Base-by-base conservation (phyloP, 2,329 filamentous ascomycete species). In the Dactylellina cionopaga region DNA sequence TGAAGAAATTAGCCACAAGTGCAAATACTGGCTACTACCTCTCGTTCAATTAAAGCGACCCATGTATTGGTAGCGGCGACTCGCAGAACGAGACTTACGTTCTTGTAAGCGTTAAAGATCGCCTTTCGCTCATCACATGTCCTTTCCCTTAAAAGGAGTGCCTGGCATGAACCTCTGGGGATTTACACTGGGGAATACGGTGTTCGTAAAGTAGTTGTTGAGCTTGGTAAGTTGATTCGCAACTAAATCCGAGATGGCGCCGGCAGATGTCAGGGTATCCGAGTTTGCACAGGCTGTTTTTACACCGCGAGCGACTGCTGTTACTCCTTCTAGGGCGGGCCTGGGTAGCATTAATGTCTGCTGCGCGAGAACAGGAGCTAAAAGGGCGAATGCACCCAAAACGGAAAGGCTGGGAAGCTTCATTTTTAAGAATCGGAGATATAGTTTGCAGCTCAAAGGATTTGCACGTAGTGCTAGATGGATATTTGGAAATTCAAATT, bases 151-250 rank as follows among this genome's bases (percentile, higher is more conserved):
- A 60, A 7, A 9, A 24, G 31, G 41, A 11, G 19, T 37, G 1
- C 27, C 39, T 9, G 63, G 63, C 3, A 35, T 33, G 17, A 60
- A 68, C 11, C 54, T 46, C 19, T 68, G 63, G 5, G 63, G 63
- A 19, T 68, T 60, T 5, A 68, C 46, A 17, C 25, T 51, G 1
- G 46, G 35, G 17, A 52, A 68, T 0, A 68, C 9, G 0, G 54
- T 60, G 9, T 41, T 33, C 0, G 13, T 15, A n/a, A 68, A 41
- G 31, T 54, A 68, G 5, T 25, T 17, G 13, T 44, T 46, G 1
- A 68, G 17, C 1, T 7, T 68, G 9, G 31, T 29, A 1, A 68
- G 54, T n/a, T 68, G 63, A 3, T 3, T 31, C 10, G 17, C n/a
- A 27, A 68, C 25, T 13, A 19, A 24, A n/a, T 46, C 47, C n/a